Evolutionary conservation across 345 rosid species (phyloP).

Genomic region (Camelina laxa): DNA sequence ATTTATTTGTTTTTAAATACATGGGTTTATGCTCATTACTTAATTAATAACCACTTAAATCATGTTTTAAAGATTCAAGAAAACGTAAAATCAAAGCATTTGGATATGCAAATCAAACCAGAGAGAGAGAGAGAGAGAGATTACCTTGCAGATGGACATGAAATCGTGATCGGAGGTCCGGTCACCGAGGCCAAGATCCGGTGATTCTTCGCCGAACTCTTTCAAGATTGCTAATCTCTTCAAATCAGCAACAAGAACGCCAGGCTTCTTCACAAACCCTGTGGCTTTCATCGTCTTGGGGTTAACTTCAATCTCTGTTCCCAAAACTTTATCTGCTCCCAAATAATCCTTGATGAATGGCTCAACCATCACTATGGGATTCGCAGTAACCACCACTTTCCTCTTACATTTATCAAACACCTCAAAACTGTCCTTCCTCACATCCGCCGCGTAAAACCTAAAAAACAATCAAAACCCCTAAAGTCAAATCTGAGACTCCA

Average conservation of each 20-base stretch:
- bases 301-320: slow-evolving; percentile 94
- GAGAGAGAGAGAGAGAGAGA: not conserved
- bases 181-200: slow-evolving; percentile 92
- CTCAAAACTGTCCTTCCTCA: slow-evolving; percentile 81
- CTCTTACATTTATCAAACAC: slow-evolving; percentile 85
- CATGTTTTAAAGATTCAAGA: slow-evolving; percentile 5
- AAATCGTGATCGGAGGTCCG: slow-evolving; percentile 88
- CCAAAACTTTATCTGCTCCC: slow-evolving; percentile 86
- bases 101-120: not conserved
- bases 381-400: slow-evolving; percentile 97
- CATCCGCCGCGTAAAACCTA: slow-evolving; percentile 94
- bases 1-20: not conserved
- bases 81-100: not conserved
- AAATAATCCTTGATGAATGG: slow-evolving; percentile 88
- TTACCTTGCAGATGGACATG: slow-evolving; percentile 97
- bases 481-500: not conserved
- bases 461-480: no score
- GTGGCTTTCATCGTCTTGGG: slow-evolving; percentile 86
- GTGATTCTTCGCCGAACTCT: slow-evolving; percentile 75
- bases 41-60: slow-evolving; percentile 1
- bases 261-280: slow-evolving; percentile 86
- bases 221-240: slow-evolving; percentile 78
- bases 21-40: not conserved
- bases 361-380: slow-evolving; percentile 95
- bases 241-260: slow-evolving; percentile 76